A percentile compares a stretch with the other conserved stretches of the same genome.
These are phyloP conservation scores for Pseudogymnoascus sp. DNA, from an alignment of 2,329 filamentous ascomycete genomes.

Conservation along the genomic window DNA sequence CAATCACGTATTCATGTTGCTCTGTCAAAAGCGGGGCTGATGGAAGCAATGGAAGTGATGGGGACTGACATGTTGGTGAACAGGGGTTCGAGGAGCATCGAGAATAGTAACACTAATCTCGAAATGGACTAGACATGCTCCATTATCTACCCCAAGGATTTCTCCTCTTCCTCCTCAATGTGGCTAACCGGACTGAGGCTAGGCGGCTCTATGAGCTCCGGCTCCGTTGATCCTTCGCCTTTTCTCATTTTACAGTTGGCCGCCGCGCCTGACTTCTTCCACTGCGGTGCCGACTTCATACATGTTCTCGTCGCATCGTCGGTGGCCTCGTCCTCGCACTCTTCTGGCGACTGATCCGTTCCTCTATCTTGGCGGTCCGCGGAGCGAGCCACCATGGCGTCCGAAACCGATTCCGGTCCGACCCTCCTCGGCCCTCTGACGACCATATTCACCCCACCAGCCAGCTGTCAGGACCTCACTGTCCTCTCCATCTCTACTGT, in stretches of 20 bases:
- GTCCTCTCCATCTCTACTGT: constrained; percentile 11
- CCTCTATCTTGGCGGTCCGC: background rate
- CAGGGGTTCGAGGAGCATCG: background rate
- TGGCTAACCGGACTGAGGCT: background rate
- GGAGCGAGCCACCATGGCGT: background rate
- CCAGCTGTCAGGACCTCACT: constrained; percentile 12
- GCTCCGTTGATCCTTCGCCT: background rate
- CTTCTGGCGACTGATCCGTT: background rate
- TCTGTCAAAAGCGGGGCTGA: background rate
- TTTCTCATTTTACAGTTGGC: background rate
- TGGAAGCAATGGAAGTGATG: background rate
- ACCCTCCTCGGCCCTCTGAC: constrained; percentile 14
- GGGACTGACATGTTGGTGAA: background rate
- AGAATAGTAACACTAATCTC: constrained; percentile 1
- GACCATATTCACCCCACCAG: constrained; percentile 15
- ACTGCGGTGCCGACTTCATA: background rate
- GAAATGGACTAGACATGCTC: background rate
- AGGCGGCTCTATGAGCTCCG: background rate
- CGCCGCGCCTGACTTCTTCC: background rate
- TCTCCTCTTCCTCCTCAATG: background rate
- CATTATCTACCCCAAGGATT: background rate
- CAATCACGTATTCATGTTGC: background rate
- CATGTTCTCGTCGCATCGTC: background rate
- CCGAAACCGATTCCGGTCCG: background rate
- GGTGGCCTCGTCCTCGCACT: background rate